Percentiles rank a stretch among this genome's conserved stretches.
These are phyloP conservation scores for Colletotrichum paranaense DNA, from an alignment of 2,329 filamentous ascomycete species.

Conservation along the genomic window DNA sequence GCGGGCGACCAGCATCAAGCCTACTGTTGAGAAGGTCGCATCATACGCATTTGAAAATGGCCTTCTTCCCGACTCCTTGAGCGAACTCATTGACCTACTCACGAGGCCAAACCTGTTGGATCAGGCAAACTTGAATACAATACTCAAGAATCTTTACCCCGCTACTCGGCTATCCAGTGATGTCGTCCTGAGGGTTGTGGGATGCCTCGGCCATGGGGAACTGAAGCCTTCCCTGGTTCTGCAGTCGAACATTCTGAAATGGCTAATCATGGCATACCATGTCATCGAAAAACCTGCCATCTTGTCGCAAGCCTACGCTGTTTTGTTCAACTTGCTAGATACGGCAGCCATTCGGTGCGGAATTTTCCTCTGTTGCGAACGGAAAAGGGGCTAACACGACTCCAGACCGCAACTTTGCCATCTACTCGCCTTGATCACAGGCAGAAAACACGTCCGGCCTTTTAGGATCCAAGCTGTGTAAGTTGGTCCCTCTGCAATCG, in stretches of 20 bases:
- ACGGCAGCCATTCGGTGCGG: slow-evolving; percentile 78
- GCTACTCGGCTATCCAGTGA: slow-evolving; percentile 70
- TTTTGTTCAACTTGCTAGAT: slow-evolving; percentile 85
- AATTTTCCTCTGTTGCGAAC: not conserved
- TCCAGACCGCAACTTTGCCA: slow-evolving; percentile 74
- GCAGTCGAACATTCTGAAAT: slow-evolving; percentile 79
- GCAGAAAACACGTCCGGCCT: slow-evolving; percentile 84
- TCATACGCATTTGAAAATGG: slow-evolving; percentile 76
- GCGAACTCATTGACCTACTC: slow-evolving; percentile 73
- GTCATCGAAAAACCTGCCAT: slow-evolving; percentile 71
- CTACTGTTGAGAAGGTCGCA: slow-evolving; percentile 71
- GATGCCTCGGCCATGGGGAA: slow-evolving; percentile 80
- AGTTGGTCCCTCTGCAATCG: slow-evolving; percentile 39
- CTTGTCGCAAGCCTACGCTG: slow-evolving; percentile 77
- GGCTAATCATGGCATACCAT: slow-evolving; percentile 83
- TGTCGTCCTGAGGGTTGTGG: slow-evolving; percentile 74
- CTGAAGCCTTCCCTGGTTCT: slow-evolving; percentile 78
- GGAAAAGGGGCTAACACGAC: slow-evolving; percentile 38
- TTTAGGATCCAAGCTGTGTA: slow-evolving; percentile 84
- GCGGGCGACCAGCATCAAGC: slow-evolving; percentile 70
- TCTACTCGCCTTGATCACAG: slow-evolving; percentile 81
- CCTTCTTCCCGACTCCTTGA: slow-evolving; percentile 69
- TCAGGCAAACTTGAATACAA: slow-evolving; percentile 75
- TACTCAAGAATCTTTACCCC: slow-evolving; percentile 83
- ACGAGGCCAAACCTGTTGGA: slow-evolving; percentile 77